Evolutionary conservation across 495 filamentous ascomycete genomes (phyloP).

Genomic region (Penicillium alfredii): DNA sequence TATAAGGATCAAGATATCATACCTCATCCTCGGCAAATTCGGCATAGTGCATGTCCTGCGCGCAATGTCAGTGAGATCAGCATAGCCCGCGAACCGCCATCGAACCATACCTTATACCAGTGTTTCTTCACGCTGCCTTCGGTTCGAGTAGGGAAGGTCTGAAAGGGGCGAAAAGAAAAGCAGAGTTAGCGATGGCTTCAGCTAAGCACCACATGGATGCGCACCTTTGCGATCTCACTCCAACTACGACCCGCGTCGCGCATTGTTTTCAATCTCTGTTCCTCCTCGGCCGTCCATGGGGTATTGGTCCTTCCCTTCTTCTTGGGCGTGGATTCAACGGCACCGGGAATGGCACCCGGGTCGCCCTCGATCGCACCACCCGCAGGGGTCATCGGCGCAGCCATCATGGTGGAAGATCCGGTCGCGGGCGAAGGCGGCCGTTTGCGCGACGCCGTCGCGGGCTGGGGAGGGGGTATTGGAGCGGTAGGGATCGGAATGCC

Average conservation of each 20-base stretch:
- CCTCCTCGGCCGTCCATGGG: conserved; percentile 93
- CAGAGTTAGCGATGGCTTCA: conserved; percentile 7
- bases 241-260: conserved; percentile 88
- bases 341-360: conserved; percentile 20
- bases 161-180: conserved; percentile 22
- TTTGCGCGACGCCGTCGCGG: conserved; percentile 34
- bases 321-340: conserved; percentile 51
- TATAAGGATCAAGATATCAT: conserved; percentile 24
- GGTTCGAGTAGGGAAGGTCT: conserved; percentile 89
- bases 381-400: conserved; percentile 20
- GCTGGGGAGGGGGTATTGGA: conserved; percentile 30
- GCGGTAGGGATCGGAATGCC: conserved; percentile 37
- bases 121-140: conserved; percentile 99
- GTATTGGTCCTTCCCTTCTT: conserved; percentile 97
- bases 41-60: conserved; percentile 95
- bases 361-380: conserved; percentile 29
- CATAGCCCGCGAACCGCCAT: conserved; percentile 5
- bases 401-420: conserved; percentile 32
- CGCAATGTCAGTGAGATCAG: conserved; percentile 21
- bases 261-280: conserved; percentile 87
- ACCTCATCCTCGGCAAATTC: conserved; percentile 99
- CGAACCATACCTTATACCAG: conserved; percentile 83
- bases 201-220: background rate
- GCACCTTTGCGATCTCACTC: conserved; percentile 95
- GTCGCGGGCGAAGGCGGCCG: conserved; percentile 37